Base-by-base conservation (phyloP, 371 early-diverging fungal species). In the Neoconidiobolus thromboides region DNA sequence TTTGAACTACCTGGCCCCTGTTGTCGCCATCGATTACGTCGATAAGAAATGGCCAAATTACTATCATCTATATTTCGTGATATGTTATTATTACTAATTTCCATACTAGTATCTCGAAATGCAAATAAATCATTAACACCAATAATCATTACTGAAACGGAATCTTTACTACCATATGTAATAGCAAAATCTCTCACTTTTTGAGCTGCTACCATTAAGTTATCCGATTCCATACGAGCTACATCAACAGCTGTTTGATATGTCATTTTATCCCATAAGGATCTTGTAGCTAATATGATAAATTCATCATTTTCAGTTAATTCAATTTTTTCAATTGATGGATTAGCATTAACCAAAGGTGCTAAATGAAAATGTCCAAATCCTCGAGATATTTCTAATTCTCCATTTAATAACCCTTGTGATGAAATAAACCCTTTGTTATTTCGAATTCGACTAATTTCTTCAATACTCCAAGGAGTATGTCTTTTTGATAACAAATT, bases 251-350 rank as follows among this genome's bases (percentile, higher is more conserved):
- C 91, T 6, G 80, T 85, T 63, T 85, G 82, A 50, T 85, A 83
- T 3, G 82, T 76, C 68, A 92, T 80, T 14, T 78, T 76, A 52
- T 87, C 81, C 91, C 93, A 93, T 42, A 94, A 71, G 0, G 86
- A 85, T 2, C 73, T 74, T 41, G 83, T 86, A 2, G 88, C 91
- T 75, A 94, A 75, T 53, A 93, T 89, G 2, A 93, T 69, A 68
- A 93, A 89, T 67, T 94, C 95, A 60, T 93, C 95, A 58, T 83
- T 80, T 65, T 84, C 86, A 0, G 80, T 76, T 60, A 93, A 67
- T 38, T 82, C 76, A 9, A 87, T 76, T 7, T 74, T 75, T 10
- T 77, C 75, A 47, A 91, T 82, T 42, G 72, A 84, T 1, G 94
- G 93, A 50, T 89, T 87, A 4, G 90, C 80, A 61, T 87, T 91